Conservation (phyloP, 495 filamentous ascomycete species). For the Xylaria sp. region DNA sequence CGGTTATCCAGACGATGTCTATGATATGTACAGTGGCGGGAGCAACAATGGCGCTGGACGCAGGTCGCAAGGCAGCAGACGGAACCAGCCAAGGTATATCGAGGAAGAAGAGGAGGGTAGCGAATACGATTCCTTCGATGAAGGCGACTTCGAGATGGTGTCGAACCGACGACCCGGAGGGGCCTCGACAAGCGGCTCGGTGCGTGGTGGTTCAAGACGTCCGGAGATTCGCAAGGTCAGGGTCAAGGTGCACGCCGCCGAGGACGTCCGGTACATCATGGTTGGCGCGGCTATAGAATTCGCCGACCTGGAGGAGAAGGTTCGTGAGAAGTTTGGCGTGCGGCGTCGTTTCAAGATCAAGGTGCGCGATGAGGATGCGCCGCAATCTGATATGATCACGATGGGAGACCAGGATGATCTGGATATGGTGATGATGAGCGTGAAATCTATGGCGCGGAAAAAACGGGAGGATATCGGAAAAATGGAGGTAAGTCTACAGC, state of each 20-base stretch:
- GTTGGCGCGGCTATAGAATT: slow-evolving; percentile 76
- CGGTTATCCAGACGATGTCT: slow-evolving; percentile 67
- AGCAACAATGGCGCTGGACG: slow-evolving; percentile 43
- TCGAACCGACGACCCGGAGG: slow-evolving; percentile 49
- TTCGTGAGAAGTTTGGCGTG: slow-evolving; percentile 85
- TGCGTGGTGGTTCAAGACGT: slow-evolving; percentile 53
- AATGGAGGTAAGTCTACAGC: slow-evolving; percentile 78
- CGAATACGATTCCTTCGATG: slow-evolving; percentile 71
- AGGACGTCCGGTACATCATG: slow-evolving; percentile 95
- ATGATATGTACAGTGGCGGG: slow-evolving; percentile 69
- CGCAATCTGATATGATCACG: slow-evolving; percentile 87
- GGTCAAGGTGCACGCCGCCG: slow-evolving; percentile 84
- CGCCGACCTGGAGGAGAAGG: slow-evolving; percentile 73
- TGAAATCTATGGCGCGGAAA: slow-evolving; percentile 71
- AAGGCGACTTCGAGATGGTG: slow-evolving; percentile 86
- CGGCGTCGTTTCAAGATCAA: slow-evolving; percentile 77
- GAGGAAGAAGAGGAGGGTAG: slow-evolving; percentile 75
- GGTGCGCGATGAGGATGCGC: slow-evolving; percentile 77
- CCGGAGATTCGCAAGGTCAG: slow-evolving; percentile 68
- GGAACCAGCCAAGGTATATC: slow-evolving; percentile 66
- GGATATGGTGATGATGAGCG: slow-evolving; percentile 76
- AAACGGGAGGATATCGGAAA: slow-evolving; percentile 87
- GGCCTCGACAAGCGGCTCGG: slow-evolving; percentile 48
- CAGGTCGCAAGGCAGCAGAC: slow-evolving; percentile 45
- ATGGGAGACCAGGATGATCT: slow-evolving; percentile 97